Percentiles rank a stretch among this genome's conserved stretches.
phyloP scores from a whole-genome alignment of 768 basidiomycete genomes.

The Mycena alexandri region DNA sequence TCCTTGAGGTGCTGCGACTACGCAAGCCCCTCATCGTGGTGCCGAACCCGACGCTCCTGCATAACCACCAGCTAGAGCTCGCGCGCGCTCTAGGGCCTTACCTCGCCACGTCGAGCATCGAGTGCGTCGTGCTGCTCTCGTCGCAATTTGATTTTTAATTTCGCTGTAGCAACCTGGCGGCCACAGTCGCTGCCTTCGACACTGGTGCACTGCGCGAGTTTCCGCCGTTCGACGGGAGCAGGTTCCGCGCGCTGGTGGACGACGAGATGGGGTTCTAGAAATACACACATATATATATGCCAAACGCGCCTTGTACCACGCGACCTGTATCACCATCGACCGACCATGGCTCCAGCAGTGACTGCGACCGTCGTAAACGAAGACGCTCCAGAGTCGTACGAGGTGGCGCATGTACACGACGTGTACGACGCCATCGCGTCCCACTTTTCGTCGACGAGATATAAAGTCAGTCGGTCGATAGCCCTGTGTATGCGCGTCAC shows the following conservation, averaged over 20 bases:
- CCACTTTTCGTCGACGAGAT: constrained; percentile 91
- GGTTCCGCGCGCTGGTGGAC: constrained; percentile 77
- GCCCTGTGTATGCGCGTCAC: not conserved
- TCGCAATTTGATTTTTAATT: not conserved
- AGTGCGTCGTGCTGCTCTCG: constrained; percentile 63
- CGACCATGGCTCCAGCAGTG: constrained; percentile 54
- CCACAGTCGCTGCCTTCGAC: constrained; percentile 65
- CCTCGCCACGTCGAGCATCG: constrained; percentile 65
- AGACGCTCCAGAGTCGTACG: constrained; percentile 67
- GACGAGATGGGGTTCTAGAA: constrained; percentile 82
- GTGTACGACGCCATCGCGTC: constrained; percentile 88
- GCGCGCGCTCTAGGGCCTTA: constrained; percentile 76
- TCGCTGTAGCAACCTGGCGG: constrained; percentile 62
- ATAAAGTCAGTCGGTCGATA: constrained; percentile 77
- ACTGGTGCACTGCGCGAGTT: constrained; percentile 64
- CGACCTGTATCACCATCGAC: constrained; percentile 1
- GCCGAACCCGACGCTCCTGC: constrained; percentile 88
- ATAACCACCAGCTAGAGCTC: constrained; percentile 95
- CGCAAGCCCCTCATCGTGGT: constrained; percentile 87
- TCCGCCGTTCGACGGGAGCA: constrained; percentile 75
- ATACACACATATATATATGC: too few species aligned
- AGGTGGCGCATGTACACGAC: constrained; percentile 81
- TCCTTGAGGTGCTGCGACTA: constrained; percentile 85
- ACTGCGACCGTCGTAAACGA: constrained; percentile 57
- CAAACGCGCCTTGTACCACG: constrained; percentile 21